Evolutionary conservation across 805 yeast genomes (phyloP).

Genomic region (Priceomyces castillae): DNA sequence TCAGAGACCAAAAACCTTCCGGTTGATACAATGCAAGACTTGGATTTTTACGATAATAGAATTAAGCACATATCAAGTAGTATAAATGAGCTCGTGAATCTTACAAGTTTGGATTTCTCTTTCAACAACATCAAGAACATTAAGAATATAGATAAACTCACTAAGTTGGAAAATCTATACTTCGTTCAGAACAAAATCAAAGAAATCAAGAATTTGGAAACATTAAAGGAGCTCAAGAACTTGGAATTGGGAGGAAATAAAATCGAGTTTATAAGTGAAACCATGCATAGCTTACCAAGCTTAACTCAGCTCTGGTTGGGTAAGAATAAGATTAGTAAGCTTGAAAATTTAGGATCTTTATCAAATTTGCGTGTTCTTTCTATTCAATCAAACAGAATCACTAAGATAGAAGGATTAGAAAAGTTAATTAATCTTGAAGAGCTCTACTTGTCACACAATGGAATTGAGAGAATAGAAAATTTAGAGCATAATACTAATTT

Average conservation of each 20-base stretch:
- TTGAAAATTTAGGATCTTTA: constrained; percentile 62
- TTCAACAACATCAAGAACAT: constrained; percentile 87
- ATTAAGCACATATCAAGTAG: constrained; percentile 80
- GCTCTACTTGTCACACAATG: constrained; percentile 84
- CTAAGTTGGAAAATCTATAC: constrained; percentile 63
- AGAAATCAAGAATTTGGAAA: constrained; percentile 64
- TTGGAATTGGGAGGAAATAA: constrained; percentile 91
- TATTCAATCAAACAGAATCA: constrained; percentile 81
- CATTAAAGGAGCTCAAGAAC: constrained; percentile 55
- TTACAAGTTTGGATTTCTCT: constrained; percentile 72
- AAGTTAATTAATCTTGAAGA: constrained; percentile 72
- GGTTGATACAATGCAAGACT: constrained; percentile 58
- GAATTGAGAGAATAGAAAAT: constrained; percentile 70
- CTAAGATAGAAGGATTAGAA: constrained; percentile 79
- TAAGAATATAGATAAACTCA: constrained; percentile 67
- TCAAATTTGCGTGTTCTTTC: constrained; percentile 70
- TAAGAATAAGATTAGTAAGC: constrained; percentile 66
- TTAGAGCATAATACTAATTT: constrained; percentile 68
- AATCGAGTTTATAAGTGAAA: constrained; percentile 54
- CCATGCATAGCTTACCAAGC: constrained; percentile 51
- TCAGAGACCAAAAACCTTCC: constrained; percentile 58
- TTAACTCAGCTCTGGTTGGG: constrained; percentile 89
- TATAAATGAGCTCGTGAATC: constrained; percentile 54
- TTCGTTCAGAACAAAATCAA: constrained; percentile 86
- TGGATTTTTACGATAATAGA: constrained; percentile 90